Base-by-base conservation (phyloP, 305 asterid species). In the Salvia sclarea region DNA sequence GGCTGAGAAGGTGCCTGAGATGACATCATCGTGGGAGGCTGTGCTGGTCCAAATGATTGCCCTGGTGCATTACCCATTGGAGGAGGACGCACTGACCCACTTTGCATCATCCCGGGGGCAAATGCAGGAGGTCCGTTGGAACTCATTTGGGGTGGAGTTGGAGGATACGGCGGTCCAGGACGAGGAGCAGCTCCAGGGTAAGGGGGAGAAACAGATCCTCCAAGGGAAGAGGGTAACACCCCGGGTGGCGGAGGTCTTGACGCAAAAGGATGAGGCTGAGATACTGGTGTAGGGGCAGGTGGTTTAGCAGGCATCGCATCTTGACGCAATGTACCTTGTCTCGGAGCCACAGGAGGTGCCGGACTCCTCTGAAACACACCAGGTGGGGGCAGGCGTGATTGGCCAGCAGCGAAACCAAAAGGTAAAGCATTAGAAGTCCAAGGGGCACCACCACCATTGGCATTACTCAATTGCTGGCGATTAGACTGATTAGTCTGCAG, bases 171-270 rank as follows among this genome's bases (percentile, higher is more conserved):
- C 52, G 90, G 87, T 18, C 81, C 88, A 4, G 85, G 77, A 28
- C 77, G 91, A 79, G 93, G 81, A 50, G 83, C 89, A 1, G 73
- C 54, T 4, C 78, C 86, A 22, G 76, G 52, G 64, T 73, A 70
- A 8, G 68, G 72, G 8, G 82, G 77, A 33, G 75, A 71, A 61
- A 75, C 43, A 17, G 87, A 73, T 17, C 86, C 85, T 35, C 85
- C 82, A 28, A 81, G 13, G 28, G 87, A 57, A 31, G 88, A 56
- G 40, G 92, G 88, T 41, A 80, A 52, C 12, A 69, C 82, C 20
- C 89, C 90, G 11, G 88, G 83, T 68, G 92, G 96, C 2, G 87
- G 92, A 64, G 96, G 84, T 70, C 96, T 82, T 10, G 87, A 78
- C 1, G 80, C 83, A 76, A 85, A 84, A 49, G 89, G 71, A 74